Base-by-base conservation (phyloP, 106 monocot species). In the Acorus calamus region DNA sequence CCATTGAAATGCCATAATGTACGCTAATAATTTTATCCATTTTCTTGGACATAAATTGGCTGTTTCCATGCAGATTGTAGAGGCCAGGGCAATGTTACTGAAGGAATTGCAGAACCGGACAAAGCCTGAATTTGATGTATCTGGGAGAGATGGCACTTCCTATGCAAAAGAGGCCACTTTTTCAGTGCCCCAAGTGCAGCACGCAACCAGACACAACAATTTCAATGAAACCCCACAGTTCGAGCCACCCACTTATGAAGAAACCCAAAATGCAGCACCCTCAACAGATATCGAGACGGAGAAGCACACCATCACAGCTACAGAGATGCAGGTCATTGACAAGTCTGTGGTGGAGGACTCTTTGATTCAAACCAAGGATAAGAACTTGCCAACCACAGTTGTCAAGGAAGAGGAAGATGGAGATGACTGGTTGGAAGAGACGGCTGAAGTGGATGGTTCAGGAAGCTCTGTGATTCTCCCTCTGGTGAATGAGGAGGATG, bases 391-490 rank as follows among this genome's bases (percentile, higher is more conserved):
- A 57, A 44, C 6, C 11, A 42, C 65, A 3, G 57, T 60, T 11
- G 61, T 55, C 56, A 63, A 55, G 48, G 49, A 14, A 14, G 74
- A 75, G 7, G 68, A 75, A 11, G 66, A 67, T 11, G 66, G 66
- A 6, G 74, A 74, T 47, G 74, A 74, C 2, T 74, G 74, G 74
- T 47, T 66, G 51, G 53, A 74, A 55, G 66, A 74, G 57, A 56
- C 11, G 5, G 49, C 49, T 42, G 65, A 65, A 10, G 8, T 75
- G 41, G 74, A 48, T 28, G 11, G 54, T 3, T 62, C 55, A 55
- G 44, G 4, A 47, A 44, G 56, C 55, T 14, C 62, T 42, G 11
- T 47, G 28, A 56, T 68, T 55, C 28, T 1, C 28, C 61, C 67
- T 6, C 48, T 68, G 3, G 68, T 47, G 8, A 49, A 62, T 12